A percentile compares a stretch with the other conserved stretches of the same genome.
phyloP scores from a whole-genome alignment of 139 green algal species.

The Chlamydomonas sphaeroides region DNA sequence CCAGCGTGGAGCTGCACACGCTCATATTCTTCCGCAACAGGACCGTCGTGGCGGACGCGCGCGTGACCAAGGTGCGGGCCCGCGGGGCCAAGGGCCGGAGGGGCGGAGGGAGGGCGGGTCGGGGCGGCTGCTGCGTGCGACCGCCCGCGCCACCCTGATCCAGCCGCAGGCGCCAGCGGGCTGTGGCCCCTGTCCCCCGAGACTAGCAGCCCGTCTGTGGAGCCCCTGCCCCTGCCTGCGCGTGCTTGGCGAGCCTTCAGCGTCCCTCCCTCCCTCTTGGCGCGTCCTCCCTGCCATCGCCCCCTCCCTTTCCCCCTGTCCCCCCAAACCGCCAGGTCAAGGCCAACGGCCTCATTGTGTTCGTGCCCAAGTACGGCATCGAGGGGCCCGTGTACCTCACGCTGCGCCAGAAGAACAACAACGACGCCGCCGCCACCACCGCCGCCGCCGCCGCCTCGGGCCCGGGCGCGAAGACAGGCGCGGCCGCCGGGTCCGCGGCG shows the following conservation, averaged over 20 bases:
- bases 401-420: conserved; percentile 39
- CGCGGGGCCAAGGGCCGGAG: background rate
- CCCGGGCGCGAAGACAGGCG: background rate
- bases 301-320: too few relatives aligned
- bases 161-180: background rate
- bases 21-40: conserved; percentile 93
- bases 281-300: too few relatives aligned
- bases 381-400: conserved; percentile 88
- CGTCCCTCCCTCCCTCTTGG: too few relatives aligned
- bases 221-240: too few relatives aligned
- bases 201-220: too few relatives aligned
- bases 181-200: background rate
- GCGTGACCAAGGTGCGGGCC: conserved; percentile 77
- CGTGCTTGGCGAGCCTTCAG: too few relatives aligned
- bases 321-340: conserved; percentile 68
- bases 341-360: conserved; percentile 92
- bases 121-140: too few relatives aligned
- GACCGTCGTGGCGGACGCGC: conserved; percentile 75
- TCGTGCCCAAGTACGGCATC: conserved; percentile 98
- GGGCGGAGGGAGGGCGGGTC: too few relatives aligned
- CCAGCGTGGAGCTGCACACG: conserved; percentile 95
- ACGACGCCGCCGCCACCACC: conserved; percentile 4
- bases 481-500: background rate
- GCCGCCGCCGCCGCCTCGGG: background rate
- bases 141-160: too few relatives aligned